A percentile compares a stretch with the other conserved stretches of the same genome.
Conservation (phyloP, 2,329 filamentous ascomycete species). For the Botrytis tulipae region DNA sequence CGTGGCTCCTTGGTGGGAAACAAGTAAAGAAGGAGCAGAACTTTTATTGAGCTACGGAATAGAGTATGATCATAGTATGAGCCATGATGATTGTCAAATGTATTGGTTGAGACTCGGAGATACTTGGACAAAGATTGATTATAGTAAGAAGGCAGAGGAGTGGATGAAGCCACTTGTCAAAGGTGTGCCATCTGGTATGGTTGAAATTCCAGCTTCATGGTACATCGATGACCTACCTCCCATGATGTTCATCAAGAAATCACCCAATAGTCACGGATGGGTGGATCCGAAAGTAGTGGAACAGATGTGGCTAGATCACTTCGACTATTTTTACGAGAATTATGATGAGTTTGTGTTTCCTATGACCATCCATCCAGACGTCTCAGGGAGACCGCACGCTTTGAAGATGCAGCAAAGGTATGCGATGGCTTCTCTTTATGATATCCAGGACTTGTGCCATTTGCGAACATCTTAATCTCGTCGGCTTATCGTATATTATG, state of each 20-base stretch:
- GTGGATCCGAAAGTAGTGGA: constrained; percentile 52
- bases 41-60: constrained; percentile 65
- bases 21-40: constrained; percentile 64
- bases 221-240: constrained; percentile 61
- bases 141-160: constrained; percentile 56
- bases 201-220: constrained; percentile 66
- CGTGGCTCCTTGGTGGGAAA: constrained; percentile 77
- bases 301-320: constrained; percentile 49
- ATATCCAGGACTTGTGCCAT: constrained; percentile 51
- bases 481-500: not conserved
- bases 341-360: constrained; percentile 77
- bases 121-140: constrained; percentile 67
- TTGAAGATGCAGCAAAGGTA: constrained; percentile 71
- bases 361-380: constrained; percentile 74
- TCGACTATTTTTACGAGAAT: constrained; percentile 73
- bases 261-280: constrained; percentile 61
- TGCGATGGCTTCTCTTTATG: constrained; percentile 53
- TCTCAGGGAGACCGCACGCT: constrained; percentile 68
- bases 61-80: constrained; percentile 68
- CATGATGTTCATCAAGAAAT: constrained; percentile 71
- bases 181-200: constrained; percentile 59
- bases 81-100: constrained; percentile 61
- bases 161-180: constrained; percentile 66
- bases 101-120: constrained; percentile 65
- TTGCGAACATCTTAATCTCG: constrained; percentile 43